These are phyloP conservation scores for Chytriomyces sp. DNA, from an alignment of 192 early-diverging fungal species.

Conservation along the genomic window DNA sequence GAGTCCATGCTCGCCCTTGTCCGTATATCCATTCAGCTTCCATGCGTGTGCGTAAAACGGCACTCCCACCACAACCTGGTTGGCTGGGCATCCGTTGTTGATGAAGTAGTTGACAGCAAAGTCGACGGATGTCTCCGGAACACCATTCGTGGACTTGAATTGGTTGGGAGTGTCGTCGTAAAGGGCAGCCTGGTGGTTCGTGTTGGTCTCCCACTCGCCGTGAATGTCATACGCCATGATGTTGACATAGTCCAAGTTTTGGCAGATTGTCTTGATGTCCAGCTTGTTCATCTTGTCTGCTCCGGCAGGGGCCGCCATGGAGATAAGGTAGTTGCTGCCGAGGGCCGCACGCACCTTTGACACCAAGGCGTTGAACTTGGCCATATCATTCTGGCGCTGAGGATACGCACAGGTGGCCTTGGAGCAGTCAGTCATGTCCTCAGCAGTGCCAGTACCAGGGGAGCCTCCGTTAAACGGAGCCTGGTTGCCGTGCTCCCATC, in stretches of 20 bases:
- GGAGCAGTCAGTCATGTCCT: slow-evolving; percentile 29
- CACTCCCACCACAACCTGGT: slow-evolving; percentile 32
- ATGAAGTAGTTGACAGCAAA: slow-evolving; percentile 27
- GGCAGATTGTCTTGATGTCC: slow-evolving; percentile 25
- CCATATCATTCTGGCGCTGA: slow-evolving; percentile 25
- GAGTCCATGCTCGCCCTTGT: slow-evolving; percentile 1
- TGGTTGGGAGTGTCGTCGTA: slow-evolving; percentile 31
- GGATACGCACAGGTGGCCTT: slow-evolving; percentile 27
- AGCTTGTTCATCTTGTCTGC: slow-evolving; percentile 39
- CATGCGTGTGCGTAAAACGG: slow-evolving; percentile 37
- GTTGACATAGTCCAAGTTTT: slow-evolving; percentile 32
- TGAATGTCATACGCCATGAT: slow-evolving; percentile 44
- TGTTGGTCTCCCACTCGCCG: slow-evolving; percentile 33
- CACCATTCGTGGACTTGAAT: not conserved
- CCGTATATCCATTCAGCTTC: not conserved
- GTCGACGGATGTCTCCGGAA: slow-evolving; percentile 15
- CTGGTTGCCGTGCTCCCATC: slow-evolving; percentile 39
- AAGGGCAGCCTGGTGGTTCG: slow-evolving; percentile 39
- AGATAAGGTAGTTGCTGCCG: slow-evolving; percentile 25
- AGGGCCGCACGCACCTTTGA: slow-evolving; percentile 21
- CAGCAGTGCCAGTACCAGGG: slow-evolving; percentile 24
- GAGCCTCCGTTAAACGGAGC: slow-evolving; percentile 27
- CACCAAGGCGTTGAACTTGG: slow-evolving; percentile 17
- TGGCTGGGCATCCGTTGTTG: slow-evolving; percentile 26
- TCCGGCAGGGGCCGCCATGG: slow-evolving; percentile 38